These are phyloP conservation scores for Russula olivacea DNA, from an alignment of 768 basidiomycete species.

Conservation along the genomic window DNA sequence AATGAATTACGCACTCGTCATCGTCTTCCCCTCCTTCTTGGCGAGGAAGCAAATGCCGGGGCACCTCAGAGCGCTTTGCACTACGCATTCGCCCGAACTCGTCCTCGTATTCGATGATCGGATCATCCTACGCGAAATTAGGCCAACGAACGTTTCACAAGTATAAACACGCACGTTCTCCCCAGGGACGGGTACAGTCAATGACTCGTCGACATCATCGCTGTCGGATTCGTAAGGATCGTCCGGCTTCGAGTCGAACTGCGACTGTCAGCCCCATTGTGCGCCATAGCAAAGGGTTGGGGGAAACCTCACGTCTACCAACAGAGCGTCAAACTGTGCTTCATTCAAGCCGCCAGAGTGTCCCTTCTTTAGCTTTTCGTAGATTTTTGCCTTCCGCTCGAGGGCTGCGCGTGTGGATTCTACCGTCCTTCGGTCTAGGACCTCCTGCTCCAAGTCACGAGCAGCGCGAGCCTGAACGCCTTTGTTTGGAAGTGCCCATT, in stretches of 20 bases:
- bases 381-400: slow-evolving; percentile 74
- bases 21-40: slow-evolving; percentile 9
- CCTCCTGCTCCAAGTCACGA: slow-evolving; percentile 68
- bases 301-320: slow-evolving; percentile 63
- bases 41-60: slow-evolving; percentile 50
- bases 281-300: background rate
- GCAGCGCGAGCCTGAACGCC: slow-evolving; percentile 59
- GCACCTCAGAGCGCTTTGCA: slow-evolving; percentile 67
- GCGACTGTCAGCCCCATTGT: slow-evolving; percentile 1
- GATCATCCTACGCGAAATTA: slow-evolving; percentile 49
- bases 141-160: background rate
- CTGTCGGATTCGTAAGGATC: slow-evolving; percentile 61
- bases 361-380: slow-evolving; percentile 72
- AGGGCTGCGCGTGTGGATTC: slow-evolving; percentile 66
- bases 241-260: slow-evolving; percentile 62
- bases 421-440: slow-evolving; percentile 58
- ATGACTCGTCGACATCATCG: slow-evolving; percentile 75
- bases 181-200: slow-evolving; percentile 47
- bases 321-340: slow-evolving; percentile 59
- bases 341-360: slow-evolving; percentile 74
- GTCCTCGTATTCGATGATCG: slow-evolving; percentile 79
- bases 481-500: slow-evolving; percentile 73
- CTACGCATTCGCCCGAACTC: slow-evolving; percentile 79
- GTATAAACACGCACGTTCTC: slow-evolving; percentile 37
- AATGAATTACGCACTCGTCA: slow-evolving; percentile 31